phyloP scores from a whole-genome alignment of 1,139 yeast genomes.

The Yamadazyma sp. region DNA sequence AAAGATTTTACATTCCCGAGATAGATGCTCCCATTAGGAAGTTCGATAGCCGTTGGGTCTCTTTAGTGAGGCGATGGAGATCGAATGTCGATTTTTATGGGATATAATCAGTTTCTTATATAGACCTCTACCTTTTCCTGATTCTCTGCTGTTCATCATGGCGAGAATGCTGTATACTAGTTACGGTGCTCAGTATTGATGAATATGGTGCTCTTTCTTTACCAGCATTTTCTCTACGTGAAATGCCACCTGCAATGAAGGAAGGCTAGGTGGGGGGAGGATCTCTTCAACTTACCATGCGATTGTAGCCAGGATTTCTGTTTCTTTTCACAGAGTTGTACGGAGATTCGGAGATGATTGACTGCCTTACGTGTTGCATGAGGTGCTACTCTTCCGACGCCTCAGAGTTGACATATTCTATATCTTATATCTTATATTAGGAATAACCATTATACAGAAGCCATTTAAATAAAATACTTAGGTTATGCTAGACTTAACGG shows the following conservation, averaged over 20 bases:
- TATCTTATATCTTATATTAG: constrained; percentile 6
- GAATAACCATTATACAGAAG: constrained; percentile 22
- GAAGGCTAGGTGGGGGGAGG: too few species aligned
- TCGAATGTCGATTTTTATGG: constrained; percentile 60
- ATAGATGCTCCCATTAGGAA: constrained; percentile 56
- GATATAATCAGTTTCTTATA: constrained; percentile 36
- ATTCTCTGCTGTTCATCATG: too few species aligned
- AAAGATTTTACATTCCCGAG: constrained; percentile 46
- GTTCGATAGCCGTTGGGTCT: constrained; percentile 54
- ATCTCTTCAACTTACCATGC: too few species aligned
- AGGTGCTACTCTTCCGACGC: background rate
- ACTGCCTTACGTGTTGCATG: too few species aligned
- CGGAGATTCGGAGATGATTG: too few species aligned
- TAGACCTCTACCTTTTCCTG: constrained; percentile 5
- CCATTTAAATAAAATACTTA: constrained; percentile 14
- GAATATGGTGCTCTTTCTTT: too few species aligned
- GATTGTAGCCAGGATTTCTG: too few species aligned
- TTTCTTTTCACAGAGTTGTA: too few species aligned
- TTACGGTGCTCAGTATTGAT: too few species aligned
- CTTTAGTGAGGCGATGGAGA: constrained; percentile 52
- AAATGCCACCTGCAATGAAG: too few species aligned
- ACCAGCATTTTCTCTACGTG: too few species aligned
- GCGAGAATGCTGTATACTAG: too few species aligned
- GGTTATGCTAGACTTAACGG: constrained; percentile 61
- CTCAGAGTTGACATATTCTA: background rate